Evolutionary conservation across 805 yeast species (phyloP).

Genomic region (Nakazawaea populi): DNA sequence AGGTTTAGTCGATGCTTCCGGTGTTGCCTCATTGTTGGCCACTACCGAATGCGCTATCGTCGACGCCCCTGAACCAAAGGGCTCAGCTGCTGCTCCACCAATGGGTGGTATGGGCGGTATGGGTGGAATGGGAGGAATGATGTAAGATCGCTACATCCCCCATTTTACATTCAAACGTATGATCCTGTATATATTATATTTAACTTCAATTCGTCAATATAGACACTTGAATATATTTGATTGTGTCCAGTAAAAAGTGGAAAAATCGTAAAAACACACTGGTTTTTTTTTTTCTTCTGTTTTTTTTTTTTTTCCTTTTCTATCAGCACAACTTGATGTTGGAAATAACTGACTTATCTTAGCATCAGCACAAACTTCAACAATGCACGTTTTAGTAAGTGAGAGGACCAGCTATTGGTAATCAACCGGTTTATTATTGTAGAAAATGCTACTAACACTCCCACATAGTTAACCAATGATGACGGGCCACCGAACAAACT

Average conservation of each 20-base stretch:
- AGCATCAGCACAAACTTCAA: too few species aligned
- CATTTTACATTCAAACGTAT: not conserved
- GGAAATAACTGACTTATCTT: too few species aligned
- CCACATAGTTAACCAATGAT: conserved; percentile 65
- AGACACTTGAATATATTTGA: not conserved
- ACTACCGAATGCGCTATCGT: conserved; percentile 98
- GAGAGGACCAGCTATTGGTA: too few species aligned
- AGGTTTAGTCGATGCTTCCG: conserved; percentile 93
- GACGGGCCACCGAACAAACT: conserved; percentile 88
- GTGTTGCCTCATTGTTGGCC: conserved; percentile 95
- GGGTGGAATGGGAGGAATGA: conserved; percentile 28
- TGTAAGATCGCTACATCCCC: not conserved
- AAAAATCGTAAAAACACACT: too few species aligned
- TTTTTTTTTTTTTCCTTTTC: too few species aligned
- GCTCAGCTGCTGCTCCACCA: conserved; percentile 49
- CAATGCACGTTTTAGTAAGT: conserved; percentile 14
- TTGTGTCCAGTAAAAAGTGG: too few species aligned
- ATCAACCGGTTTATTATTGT: too few species aligned
- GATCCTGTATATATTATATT: conserved; percentile 2
- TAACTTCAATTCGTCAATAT: not conserved
- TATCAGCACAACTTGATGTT: too few species aligned
- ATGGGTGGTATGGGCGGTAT: conserved; percentile 68
- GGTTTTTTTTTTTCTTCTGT: too few species aligned
- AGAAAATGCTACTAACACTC: not conserved
- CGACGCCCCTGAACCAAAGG: conserved; percentile 83